Conservation (phyloP, 768 basidiomycete genomes). For the Xerocomellus chrysenteron region DNA sequence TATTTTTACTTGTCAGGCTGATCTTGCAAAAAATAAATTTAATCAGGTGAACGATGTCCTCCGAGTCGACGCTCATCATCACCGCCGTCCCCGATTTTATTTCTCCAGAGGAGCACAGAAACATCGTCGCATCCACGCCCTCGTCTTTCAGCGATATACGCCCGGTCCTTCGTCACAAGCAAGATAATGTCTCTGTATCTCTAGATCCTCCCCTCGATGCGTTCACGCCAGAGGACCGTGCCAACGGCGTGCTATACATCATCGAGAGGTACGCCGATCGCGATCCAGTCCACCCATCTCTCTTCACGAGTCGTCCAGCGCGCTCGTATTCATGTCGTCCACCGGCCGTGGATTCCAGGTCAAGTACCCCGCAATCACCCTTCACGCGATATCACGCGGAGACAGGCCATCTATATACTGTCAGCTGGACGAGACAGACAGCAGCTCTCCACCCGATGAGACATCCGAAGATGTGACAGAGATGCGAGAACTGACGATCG, state of each 20-base stretch:
- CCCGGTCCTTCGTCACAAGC: slow-evolving; percentile 72
- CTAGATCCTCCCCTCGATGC: slow-evolving; percentile 69
- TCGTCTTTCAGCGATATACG: slow-evolving; percentile 82
- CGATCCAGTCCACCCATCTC: slow-evolving; percentile 3
- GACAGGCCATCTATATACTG: slow-evolving; percentile 83
- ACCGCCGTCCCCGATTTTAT: slow-evolving; percentile 44
- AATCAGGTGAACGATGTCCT: slow-evolving; percentile 1
- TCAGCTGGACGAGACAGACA: slow-evolving; percentile 77
- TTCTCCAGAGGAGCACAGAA: slow-evolving; percentile 65
- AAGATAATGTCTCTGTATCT: slow-evolving; percentile 65
- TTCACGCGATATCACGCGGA: slow-evolving; percentile 87
- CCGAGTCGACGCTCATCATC: slow-evolving; percentile 34
- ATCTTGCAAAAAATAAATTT: neutral
- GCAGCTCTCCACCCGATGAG: slow-evolving; percentile 37
- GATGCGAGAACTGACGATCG: slow-evolving; percentile 81
- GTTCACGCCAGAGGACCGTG: slow-evolving; percentile 51
- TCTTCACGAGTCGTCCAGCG: slow-evolving; percentile 41
- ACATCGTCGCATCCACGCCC: slow-evolving; percentile 76
- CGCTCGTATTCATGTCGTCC: slow-evolving; percentile 72
- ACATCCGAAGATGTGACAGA: slow-evolving; percentile 39
- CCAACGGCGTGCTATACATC: slow-evolving; percentile 73
- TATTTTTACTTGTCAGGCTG: neutral
- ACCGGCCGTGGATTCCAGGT: slow-evolving; percentile 77
- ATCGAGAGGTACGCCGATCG: slow-evolving; percentile 68
- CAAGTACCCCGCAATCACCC: slow-evolving; percentile 84